A percentile compares a stretch with the other conserved stretches of the same genome.
phyloP scores from a whole-genome alignment of 2,329 filamentous ascomycete genomes.

The Penicillium thymicola region DNA sequence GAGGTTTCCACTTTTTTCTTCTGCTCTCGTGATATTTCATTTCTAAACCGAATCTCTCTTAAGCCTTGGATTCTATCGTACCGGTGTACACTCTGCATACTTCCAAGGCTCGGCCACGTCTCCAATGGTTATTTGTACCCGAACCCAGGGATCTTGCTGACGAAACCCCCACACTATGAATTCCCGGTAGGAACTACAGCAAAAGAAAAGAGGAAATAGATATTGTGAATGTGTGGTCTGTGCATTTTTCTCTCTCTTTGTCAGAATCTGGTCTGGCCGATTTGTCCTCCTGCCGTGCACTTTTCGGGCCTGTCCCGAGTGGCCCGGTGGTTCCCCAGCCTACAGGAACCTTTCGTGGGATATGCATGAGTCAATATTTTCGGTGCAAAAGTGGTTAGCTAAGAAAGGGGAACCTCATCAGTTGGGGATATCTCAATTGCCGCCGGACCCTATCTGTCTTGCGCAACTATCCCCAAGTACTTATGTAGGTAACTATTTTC shows the following conservation, averaged over 20 bases:
- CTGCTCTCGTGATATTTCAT: background rate
- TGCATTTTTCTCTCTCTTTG: background rate
- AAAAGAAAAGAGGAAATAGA: background rate
- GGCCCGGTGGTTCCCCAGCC: background rate
- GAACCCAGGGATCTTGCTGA: background rate
- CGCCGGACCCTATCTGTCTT: background rate
- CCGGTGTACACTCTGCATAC: background rate
- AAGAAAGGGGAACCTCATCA: background rate
- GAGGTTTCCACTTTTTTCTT: slow-evolving; percentile 2
- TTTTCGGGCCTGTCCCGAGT: background rate
- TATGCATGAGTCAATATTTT: too few species aligned
- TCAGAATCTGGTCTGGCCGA: background rate
- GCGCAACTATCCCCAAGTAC: too few species aligned
- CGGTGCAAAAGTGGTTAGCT: too few species aligned
- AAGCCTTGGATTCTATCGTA: background rate
- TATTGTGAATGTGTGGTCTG: background rate
- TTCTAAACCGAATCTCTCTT: background rate
- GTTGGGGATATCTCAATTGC: background rate
- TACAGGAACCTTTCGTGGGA: too few species aligned
- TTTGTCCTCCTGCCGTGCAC: background rate
- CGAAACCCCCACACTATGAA: background rate
- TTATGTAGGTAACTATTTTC: background rate
- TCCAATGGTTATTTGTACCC: background rate
- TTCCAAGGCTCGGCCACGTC: background rate
- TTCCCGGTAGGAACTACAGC: background rate